Evolutionary conservation across 108 stramenopile genomes (phyloP), one percentile per base, ranked within the genome.

Genomic region (Nannochloropsis oceanica): DNA sequence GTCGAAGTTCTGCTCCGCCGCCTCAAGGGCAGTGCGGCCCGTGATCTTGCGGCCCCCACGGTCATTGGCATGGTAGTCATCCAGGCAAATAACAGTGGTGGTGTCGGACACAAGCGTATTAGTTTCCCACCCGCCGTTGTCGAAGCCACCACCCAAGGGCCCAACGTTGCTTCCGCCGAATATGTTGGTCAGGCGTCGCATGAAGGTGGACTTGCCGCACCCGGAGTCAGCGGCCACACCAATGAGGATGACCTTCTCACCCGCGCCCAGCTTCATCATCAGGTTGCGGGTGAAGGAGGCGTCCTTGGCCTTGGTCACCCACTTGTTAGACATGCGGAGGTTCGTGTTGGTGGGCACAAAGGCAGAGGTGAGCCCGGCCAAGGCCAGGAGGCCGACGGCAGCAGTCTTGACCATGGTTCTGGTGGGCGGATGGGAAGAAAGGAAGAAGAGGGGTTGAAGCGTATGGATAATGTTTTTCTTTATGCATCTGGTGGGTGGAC

Each of bases 21-120:
- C 93, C 90, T 97, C 91, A 27, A 96, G 93, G 46, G 97, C 97
- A 80, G 97, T 97, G 46, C 93, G 92, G 26, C 94, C 94, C 81
- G 96, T 93, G 79, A 94, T 94, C 92, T 97, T 97, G 83, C 97
- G 95, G 81, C 97, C 97, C 13, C 91, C 88, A 81, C 97, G 94
- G 92, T 97, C 97, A 93, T 97, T 97, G 24, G 95, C 90, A 91
- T 97, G 97, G 94, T 96, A 97, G 90, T 97, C 97, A 92, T 97
- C 97, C 83, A 97, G 93, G 92, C 97, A 97, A 90, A 97, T 95
- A 84, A 97, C 97, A 46, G 97, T 97, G 87, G 97, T 96, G 80
- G 94, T 91, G 93, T 96, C 96, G 43, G 95, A 95, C 46, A 97
- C 97, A 86, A 97, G 95, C 79, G 97, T 96, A 94, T 97, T 97